Evolutionary conservation across 495 filamentous ascomycete genomes (phyloP), one percentile per base, ranked within the genome.

Genomic region (Amphirosellinia nigrospora): DNA sequence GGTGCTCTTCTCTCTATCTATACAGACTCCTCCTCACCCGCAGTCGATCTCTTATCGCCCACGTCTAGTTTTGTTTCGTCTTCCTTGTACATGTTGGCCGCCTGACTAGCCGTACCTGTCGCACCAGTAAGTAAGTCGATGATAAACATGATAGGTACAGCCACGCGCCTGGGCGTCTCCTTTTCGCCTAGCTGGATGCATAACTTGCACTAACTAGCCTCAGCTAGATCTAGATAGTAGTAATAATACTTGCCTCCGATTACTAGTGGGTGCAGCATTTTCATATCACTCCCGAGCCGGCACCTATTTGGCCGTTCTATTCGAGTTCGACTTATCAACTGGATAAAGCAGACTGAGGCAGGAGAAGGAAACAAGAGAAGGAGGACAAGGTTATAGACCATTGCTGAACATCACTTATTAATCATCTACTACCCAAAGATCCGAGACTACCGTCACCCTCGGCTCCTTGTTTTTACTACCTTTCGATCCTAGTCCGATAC

Each of bases 201-300:
- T 50, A 11, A 45, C 21, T 41, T 23, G 58, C 58, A 61, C 36
- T 41, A 61, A 39, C 36, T 32, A 39, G 21, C 36, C 41, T 36
- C 23, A 62, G 34, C 59, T 11, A 64, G 59, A 56, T 56, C 64
- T 52, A 61, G 58, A 23, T 38, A 58, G 52, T 67, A 67, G 52
- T 67, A 59, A 66, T 55, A 66, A 41, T 23, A 66, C n/a, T 39
- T 26, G 23, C 50, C 23, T 66, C 26, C 64, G 41, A 67, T 67
- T 67, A 67, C 64, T 60, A 68, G 48, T 39, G 53, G 21, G 38
- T 56, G 39, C 38, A 28, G 41, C 41, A 50, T 60, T 30, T 48
- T 45, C 50, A 66, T 36, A 30, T 66, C 32, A 46, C 36, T 21
- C 61, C 64, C 15, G 15, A 43, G 36, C 26, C 23, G 30, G 53